These are phyloP conservation scores for Lasiodiplodia sp. DNA, from an alignment of 2,329 filamentous ascomycete genomes.

Conservation along the genomic window DNA sequence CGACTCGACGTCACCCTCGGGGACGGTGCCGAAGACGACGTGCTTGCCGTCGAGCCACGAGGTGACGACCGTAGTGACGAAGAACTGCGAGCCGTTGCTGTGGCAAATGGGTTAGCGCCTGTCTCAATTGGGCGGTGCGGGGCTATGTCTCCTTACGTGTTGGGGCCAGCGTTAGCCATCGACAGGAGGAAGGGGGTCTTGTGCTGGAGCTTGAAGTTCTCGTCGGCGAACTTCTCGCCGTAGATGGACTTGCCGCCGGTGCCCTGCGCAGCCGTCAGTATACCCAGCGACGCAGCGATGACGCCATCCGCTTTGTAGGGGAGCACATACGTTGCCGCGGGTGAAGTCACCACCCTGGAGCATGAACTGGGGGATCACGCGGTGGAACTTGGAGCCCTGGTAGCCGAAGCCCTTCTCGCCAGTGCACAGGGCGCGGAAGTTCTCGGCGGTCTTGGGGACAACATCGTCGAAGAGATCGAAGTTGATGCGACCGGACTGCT, in stretches of 20 bases:
- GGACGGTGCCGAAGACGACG: conserved; percentile 83
- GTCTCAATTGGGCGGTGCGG: conserved; percentile 14
- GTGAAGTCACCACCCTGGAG: conserved; percentile 97
- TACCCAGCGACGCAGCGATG: conserved; percentile 17
- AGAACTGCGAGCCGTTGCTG: conserved; percentile 76
- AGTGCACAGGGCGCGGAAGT: conserved; percentile 87
- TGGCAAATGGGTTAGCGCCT: conserved; percentile 34
- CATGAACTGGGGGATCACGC: conserved; percentile 93
- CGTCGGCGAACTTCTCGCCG: conserved; percentile 90
- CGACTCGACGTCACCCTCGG: conserved; percentile 59
- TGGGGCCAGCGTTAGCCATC: conserved; percentile 94
- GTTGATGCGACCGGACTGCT: conserved; percentile 83
- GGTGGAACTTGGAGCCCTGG: conserved; percentile 85
- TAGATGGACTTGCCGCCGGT: conserved; percentile 95
- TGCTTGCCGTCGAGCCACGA: conserved; percentile 79
- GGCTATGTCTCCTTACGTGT: conserved; percentile 69
- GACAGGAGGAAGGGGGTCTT: conserved; percentile 78
- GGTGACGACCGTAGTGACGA: conserved; percentile 73
- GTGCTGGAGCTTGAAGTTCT: conserved; percentile 87
- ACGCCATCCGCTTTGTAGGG: conserved; percentile 1
- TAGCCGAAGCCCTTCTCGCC: conserved; percentile 84
- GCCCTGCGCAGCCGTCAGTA: conserved; percentile 62
- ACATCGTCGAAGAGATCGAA: conserved; percentile 87
- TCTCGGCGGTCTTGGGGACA: conserved; percentile 86
- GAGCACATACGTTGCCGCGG: conserved; percentile 77